Base-by-base conservation (phyloP, 805 yeast genomes). In the Wilhelminamyces savonicus region DNA sequence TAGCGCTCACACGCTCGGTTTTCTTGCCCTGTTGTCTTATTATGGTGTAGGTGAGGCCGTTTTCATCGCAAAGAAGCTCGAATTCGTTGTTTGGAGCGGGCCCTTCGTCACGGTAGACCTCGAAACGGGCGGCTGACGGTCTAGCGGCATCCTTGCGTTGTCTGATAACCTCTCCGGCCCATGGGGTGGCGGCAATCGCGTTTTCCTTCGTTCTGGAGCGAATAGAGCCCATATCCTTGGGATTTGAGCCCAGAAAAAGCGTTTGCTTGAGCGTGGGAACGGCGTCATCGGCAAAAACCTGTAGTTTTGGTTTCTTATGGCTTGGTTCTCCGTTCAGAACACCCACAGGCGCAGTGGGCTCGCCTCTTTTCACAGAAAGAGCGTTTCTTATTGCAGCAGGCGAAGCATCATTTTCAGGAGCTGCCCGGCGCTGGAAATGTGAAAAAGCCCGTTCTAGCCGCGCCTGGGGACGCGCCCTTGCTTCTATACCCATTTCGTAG, bases 181-280 rank as follows among this genome's bases (percentile, higher is more conserved):
- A 78, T 1, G 78, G 69, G 7, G 57, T 61, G 1, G 86, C 65
- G 2, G 60, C 56, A 13, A 71, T 24, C 5, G 50, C 55, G 46
- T 85, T 85, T 48, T 85, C 95, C 49, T 83, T 83, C 26, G 66
- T 62, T 30, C 83, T 52, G 11, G 59, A 50, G 7, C 57, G 59
- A 1, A 73, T 52, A 1, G 77, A 42, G 5, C 76, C 84, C 15
- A 77, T 48, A 19, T 59, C 54, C 26, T 66, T 69, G 71, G 78
- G 61, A 1, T 31, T 13, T 2, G 27, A 32, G 24, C 35, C 35
- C 7, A 41, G 34, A 34, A 59, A 58, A 2, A 41, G 40, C n/a
- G 36, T 33, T 11, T 41, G 39, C 22, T 27, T 34, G 13, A 41
- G 28, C 5, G 39, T 23, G 2, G 36, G 30, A 9, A 28, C 23